Evolutionary conservation across 495 filamentous ascomycete genomes (phyloP).

Genomic region (Tuber microsphaerosporum): DNA sequence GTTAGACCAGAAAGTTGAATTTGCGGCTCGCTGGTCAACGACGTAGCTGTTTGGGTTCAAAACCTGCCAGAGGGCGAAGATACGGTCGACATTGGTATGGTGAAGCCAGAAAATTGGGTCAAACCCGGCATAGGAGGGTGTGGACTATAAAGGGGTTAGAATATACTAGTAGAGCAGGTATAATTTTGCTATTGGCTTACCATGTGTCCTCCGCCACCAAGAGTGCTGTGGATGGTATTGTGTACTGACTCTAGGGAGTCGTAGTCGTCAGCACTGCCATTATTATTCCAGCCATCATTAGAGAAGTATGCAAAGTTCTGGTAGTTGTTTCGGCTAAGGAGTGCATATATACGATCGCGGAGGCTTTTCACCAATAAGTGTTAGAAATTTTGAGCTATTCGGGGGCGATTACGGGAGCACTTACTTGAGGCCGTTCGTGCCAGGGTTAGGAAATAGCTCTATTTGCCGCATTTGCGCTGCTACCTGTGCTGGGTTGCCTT

Average conservation of each 20-base stretch:
- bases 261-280: slow-evolving; percentile 52
- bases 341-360: slow-evolving; percentile 61
- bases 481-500: slow-evolving; percentile 50
- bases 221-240: slow-evolving; percentile 24
- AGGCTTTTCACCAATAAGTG: slow-evolving; percentile 46
- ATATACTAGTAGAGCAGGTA: neutral
- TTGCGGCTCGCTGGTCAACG: slow-evolving; percentile 15
- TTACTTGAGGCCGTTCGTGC: slow-evolving; percentile 18
- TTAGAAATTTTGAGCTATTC: neutral
- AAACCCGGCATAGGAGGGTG: slow-evolving; percentile 44
- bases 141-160: slow-evolving; percentile 8
- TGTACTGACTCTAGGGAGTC: slow-evolving; percentile 36
- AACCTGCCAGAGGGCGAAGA: slow-evolving; percentile 64
- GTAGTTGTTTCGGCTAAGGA: slow-evolving; percentile 45
- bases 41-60: slow-evolving; percentile 33
- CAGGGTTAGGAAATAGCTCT: too few species aligned
- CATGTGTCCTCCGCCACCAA: slow-evolving; percentile 41
- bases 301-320: slow-evolving; percentile 57
- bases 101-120: slow-evolving; percentile 73
- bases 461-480: slow-evolving; percentile 37
- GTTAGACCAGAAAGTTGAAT: slow-evolving; percentile 28
- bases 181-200: slow-evolving; percentile 44
- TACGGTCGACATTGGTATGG: slow-evolving; percentile 56
- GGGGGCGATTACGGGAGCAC: slow-evolving; percentile 23
- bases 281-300: slow-evolving; percentile 55